Evolutionary conservation across 495 filamentous ascomycete species (phyloP), one percentile per base, ranked within the genome.

Genomic region (Evernia prunastri): DNA sequence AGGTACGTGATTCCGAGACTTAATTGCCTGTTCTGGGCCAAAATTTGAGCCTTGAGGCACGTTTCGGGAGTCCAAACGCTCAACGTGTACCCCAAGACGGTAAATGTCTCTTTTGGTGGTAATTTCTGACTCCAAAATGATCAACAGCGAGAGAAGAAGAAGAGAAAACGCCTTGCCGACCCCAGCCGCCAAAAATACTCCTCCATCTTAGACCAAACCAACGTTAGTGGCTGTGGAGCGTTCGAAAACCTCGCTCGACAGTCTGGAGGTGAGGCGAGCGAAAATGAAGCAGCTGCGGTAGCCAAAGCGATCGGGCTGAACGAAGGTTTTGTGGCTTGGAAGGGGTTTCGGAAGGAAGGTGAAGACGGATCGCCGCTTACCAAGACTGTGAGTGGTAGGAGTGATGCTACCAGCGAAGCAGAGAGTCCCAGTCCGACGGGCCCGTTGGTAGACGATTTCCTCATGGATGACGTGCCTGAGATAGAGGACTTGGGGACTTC

Each of bases 71-170:
- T n/a, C n/a, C n/a, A n/a, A n/a, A n/a, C n/a, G n/a, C n/a, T n/a
- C n/a, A n/a, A n/a, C n/a, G n/a, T n/a, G n/a, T n/a, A n/a, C n/a
- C n/a, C n/a, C n/a, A n/a, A n/a, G n/a, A n/a, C n/a, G n/a, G n/a
- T n/a, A n/a, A n/a, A n/a, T n/a, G n/a, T n/a, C n/a, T n/a, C n/a
- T n/a, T n/a, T n/a, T n/a, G n/a, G n/a, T n/a, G n/a, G n/a, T n/a
- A n/a, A n/a, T n/a, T n/a, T n/a, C n/a, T n/a, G n/a, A n/a, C n/a
- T n/a, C n/a, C n/a, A n/a, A n/a, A n/a, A n/a, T n/a, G n/a, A n/a
- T n/a, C n/a, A n/a, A n/a, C n/a, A n/a, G 77, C 88, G 94, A 8
- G 82, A 87, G 67, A 96, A 95, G 76, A 96, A 95, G 74, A 96
- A 96, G 74, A 82, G 82, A 65, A 96, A 96, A 78, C 88, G 94